Base-by-base conservation (phyloP, 2,329 filamentous ascomycete species). In the Aspergillus oerlinghausenensis region DNA sequence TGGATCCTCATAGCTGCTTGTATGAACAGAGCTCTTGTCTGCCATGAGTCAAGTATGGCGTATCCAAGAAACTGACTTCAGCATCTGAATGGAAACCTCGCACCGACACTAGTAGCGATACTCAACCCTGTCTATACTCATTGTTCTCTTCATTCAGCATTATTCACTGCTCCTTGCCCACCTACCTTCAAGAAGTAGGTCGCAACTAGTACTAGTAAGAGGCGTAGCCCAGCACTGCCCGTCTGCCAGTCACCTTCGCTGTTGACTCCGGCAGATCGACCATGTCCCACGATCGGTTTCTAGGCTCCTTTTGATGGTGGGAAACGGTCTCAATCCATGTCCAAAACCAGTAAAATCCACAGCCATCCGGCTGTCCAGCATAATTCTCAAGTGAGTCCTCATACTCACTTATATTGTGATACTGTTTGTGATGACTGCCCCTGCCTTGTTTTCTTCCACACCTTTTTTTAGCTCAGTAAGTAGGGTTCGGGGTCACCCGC, bases 401-500 rank as follows among this genome's bases (percentile, higher is more conserved):
- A 38, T 38, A 42, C 5, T 21, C 19, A 43, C 23, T 19, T 10
- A n/a, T 26, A 50, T 25, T 8, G n/a, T n/a, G 21, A 51, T 9
- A 26, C 23, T 9, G 11, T 28, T 42, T 35, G 23, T 45, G 17
- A n/a, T 17, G 21, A 23, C n/a, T 26, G 26, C 35, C 29, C 26
- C 38, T 43, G 49, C 49, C 54, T 49, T 49, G 43, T 32, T 35
- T 51, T 35, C 29, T n/a, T 6, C 32, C 32, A 38, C 32, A 35
- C 32, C 32, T 6, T 25, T 49, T 49, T 42, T 45, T 49, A 11
- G 23, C 40, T 48, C 28, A 10, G 43, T 51, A 25, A 47, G 43
- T 42, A 11, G 26, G 25, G 32, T 49, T 55, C 55, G 52, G 53
- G 59, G 59, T 60, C 59, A 60, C 49, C 56, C 59, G 59, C 56